Evolutionary conservation across 768 basidiomycete genomes (phyloP).

Genomic region (Russula sp.): DNA sequence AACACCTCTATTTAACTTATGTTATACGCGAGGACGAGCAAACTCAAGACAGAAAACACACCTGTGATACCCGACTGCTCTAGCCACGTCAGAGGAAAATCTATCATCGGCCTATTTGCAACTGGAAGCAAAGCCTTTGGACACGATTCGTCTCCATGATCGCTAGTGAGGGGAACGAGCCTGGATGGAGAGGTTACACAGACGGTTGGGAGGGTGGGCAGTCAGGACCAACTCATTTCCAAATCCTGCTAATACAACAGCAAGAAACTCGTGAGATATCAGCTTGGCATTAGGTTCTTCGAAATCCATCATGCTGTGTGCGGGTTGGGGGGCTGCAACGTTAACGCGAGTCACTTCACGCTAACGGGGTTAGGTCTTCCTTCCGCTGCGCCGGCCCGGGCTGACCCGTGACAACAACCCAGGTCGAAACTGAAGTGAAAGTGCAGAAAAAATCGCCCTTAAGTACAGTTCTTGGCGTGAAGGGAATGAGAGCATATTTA

Average conservation of each 20-base stretch:
- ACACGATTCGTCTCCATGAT: constrained; percentile 74
- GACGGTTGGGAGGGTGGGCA: neutral
- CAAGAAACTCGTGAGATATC: constrained; percentile 74
- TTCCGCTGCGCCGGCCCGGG: neutral
- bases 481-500: no score
- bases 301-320: constrained; percentile 46
- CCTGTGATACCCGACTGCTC: constrained; percentile 84
- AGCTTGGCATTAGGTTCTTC: constrained; percentile 44
- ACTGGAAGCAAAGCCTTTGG: constrained; percentile 87
- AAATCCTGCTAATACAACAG: constrained; percentile 84
- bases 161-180: constrained; percentile 61
- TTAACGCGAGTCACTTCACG: no score
- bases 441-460: no score
- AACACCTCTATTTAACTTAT: constrained; percentile 58
- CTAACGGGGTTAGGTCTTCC: constrained; percentile 3
- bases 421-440: no score
- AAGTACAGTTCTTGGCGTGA: no score
- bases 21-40: constrained; percentile 15
- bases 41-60: constrained; percentile 29
- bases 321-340: no score
- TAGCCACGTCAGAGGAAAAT: constrained; percentile 79
- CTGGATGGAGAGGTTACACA: constrained; percentile 34
- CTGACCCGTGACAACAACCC: neutral
- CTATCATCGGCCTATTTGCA: constrained; percentile 82
- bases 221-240: constrained; percentile 68